Conservation (phyloP, 1,284 basidiomycete genomes). For the Omphalotus olearius region DNA sequence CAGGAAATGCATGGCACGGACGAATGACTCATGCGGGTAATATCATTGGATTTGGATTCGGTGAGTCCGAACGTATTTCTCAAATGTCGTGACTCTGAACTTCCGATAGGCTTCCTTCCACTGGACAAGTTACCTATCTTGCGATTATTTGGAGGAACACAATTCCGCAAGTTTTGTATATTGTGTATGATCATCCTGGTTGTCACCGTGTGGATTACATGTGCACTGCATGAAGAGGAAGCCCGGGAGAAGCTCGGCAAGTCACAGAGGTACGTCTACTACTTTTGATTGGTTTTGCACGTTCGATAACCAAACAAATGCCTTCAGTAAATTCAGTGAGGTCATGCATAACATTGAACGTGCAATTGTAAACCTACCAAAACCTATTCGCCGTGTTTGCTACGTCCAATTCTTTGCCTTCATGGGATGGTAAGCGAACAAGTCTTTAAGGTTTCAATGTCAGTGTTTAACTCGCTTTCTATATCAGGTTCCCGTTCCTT, state of each 20-base stretch:
- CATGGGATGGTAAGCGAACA: slow-evolving; percentile 76
- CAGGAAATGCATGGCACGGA: slow-evolving; percentile 98
- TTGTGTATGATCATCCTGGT: slow-evolving; percentile 79
- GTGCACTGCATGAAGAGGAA: slow-evolving; percentile 76
- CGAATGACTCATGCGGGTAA: slow-evolving; percentile 95
- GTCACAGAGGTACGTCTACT: slow-evolving; percentile 34
- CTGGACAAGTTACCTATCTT: slow-evolving; percentile 74
- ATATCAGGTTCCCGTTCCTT: slow-evolving; percentile 83
- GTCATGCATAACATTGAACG: slow-evolving; percentile 73
- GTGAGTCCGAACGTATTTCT: slow-evolving; percentile 34
- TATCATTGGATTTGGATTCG: slow-evolving; percentile 88
- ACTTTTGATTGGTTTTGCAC: not conserved
- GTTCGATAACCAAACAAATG: not conserved
- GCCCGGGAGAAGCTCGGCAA: slow-evolving; percentile 43
- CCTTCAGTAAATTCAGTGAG: slow-evolving; percentile 49
- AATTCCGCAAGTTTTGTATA: slow-evolving; percentile 95
- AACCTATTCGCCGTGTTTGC: slow-evolving; percentile 83
- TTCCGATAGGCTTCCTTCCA: slow-evolving; percentile 71
- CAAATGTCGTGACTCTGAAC: slow-evolving; percentile 6
- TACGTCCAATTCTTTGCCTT: slow-evolving; percentile 89
- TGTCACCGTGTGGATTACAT: slow-evolving; percentile 84
- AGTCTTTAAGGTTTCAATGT: not conserved
- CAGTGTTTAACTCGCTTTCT: slow-evolving; percentile 2
- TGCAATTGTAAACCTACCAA: slow-evolving; percentile 73
- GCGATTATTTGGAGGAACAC: slow-evolving; percentile 81